Base-by-base conservation (phyloP, 345 rosid species). In the Gossypium longicalyx region DNA sequence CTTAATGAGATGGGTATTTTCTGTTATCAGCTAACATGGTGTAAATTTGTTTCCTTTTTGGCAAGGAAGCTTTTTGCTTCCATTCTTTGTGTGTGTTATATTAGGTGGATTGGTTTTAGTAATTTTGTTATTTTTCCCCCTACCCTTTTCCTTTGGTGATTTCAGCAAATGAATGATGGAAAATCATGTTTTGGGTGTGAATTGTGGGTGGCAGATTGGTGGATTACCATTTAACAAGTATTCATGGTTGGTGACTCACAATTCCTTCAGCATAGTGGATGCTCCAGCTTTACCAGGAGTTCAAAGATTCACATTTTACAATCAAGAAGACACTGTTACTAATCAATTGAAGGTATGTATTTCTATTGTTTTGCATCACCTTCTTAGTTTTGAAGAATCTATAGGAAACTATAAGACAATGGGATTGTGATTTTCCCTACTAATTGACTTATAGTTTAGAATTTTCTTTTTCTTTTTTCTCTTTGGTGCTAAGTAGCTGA, bases 171-270 rank as follows among this genome's bases (percentile, higher is more conserved):
- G 62, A 65, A 9, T 44, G 15, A n/a, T 44, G 4, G 67, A 38
- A 22, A 57, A 51, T 20, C 41, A 15, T 19, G 53, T 70, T 68
- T 57, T 57, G 41, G 48, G 41, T 48, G 9, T 49, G 54, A 73
- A 44, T 47, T 41, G 67, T 51, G 67, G 41, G 75, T 61, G 47
- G 77, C 80, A 92, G 98, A 80, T 88, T 78, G 88, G 86, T 62
- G 97, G 89, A 54, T 84, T 94, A 81, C 96, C 98, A 67, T 92
- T 91, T 75, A 94, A 92, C 87, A 94, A 89, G 86, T 94, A 94
- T 80, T 82, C 98, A 47, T 94, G 98, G 98, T 80, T 94, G 45
- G 86, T 94, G 77, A 94, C 98, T 4, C 98, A 94, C 69, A 94
- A 94, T 83, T 82, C 98, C 3, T 94, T 94, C 75, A 91, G 98